Base-by-base conservation (phyloP, 2,329 filamentous ascomycete genomes). In the Sarocladium oryzae region DNA sequence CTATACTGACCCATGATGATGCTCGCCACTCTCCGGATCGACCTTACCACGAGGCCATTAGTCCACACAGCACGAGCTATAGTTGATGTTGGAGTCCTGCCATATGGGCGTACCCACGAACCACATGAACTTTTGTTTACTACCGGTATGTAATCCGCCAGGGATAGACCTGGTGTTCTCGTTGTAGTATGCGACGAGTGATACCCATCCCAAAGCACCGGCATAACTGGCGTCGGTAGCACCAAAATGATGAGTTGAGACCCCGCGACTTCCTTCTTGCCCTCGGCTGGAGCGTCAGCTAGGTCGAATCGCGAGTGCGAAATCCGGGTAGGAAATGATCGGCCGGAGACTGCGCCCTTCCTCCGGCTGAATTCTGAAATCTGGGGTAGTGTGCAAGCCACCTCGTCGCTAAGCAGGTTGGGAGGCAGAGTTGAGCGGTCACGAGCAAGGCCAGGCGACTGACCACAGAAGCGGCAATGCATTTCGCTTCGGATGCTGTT, bases 291-390 rank as follows among this genome's bases (percentile, higher is more conserved):
- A 20, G 16, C 43, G 28, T 23, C 3, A 45, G 16, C 21, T 8
- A 16, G 15, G 5, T 18, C 32, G 20, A 15, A 28, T 49, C 21
- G 13, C 30, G 7, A 49, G 18, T 15, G 18, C 26, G 46, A 5
- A 24, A 21, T 49, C 46, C 32, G 30, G 23, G 33, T 26, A 37
- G 46, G 46, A 16, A 49, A 37, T 4, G 46, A 49, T 49, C 46
- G 46, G 10, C 46, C 46, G 46, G 32, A 49, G 46, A 6, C 8
- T 37, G 30, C 13, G 21, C 46, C 21, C 32, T 37, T 20, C 26
- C 30, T 37, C 46, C 46, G 46, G 46, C 46, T 49, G 46, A 49
- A 49, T 49, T 26, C 30, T 37, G 46, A 21, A 36, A 49, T 49
- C 46, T 18, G 46, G 46, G 46, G 46, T 49, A 49, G 28, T 32